Evolutionary conservation across 1,139 yeast species (phyloP).

Genomic region (Sugiyamaella neomexicana): DNA sequence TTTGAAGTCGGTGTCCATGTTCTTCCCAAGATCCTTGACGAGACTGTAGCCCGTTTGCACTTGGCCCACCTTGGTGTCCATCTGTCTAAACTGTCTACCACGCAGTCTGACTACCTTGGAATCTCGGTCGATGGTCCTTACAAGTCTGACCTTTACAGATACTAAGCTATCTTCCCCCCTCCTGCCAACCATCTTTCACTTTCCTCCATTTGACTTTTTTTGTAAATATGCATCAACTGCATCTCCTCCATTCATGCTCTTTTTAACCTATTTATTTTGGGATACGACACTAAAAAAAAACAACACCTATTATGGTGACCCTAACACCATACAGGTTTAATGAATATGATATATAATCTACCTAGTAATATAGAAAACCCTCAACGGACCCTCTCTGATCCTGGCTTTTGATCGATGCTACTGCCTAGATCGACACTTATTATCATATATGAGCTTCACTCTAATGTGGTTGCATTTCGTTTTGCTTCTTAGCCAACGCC

Average conservation of each 20-base stretch:
- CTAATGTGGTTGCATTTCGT: not conserved
- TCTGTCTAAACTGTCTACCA: slow-evolving; percentile 73
- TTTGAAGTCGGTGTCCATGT: slow-evolving; percentile 93
- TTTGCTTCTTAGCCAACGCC: not conserved
- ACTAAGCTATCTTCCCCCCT: slow-evolving; percentile 57
- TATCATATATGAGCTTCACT: no score
- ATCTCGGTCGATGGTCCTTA: slow-evolving; percentile 92
- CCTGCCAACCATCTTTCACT: not conserved
- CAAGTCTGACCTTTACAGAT: slow-evolving; percentile 99
- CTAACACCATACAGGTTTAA: slow-evolving; percentile 10
- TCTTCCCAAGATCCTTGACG: slow-evolving; percentile 98
- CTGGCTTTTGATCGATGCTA: no score
- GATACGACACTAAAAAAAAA: slow-evolving; percentile 10
- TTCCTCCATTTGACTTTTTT: not conserved
- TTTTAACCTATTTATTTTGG: slow-evolving; percentile 20
- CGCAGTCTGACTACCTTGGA: slow-evolving; percentile 95
- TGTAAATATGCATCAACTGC: slow-evolving; percentile 30
- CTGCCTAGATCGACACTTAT: no score
- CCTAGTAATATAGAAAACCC: slow-evolving; percentile 19
- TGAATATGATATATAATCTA: slow-evolving; percentile 17
- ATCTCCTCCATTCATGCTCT: slow-evolving; percentile 19
- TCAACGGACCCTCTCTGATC: slow-evolving; percentile 28
- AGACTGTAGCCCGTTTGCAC: slow-evolving; percentile 98
- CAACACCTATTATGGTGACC: slow-evolving; percentile 8
- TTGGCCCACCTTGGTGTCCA: slow-evolving; percentile 92